Conservation (phyloP, 2,329 filamentous ascomycete genomes). For the Sporothrix sp. region DNA sequence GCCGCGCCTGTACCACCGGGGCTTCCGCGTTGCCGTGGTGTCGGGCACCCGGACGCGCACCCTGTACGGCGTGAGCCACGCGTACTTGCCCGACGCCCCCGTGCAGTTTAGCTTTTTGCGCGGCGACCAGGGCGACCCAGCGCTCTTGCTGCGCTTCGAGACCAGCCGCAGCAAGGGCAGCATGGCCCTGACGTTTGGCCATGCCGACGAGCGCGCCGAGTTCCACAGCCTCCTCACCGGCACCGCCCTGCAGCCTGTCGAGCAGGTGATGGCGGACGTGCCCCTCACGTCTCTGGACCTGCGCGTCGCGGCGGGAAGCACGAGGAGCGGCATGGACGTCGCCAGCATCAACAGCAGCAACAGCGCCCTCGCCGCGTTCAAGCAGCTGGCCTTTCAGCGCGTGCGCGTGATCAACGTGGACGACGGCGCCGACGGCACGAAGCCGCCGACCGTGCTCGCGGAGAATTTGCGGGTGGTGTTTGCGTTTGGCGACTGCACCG, state of each 20-base stretch:
- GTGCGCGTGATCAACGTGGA: slow-evolving; percentile 65
- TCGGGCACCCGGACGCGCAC: slow-evolving; percentile 70
- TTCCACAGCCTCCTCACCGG: slow-evolving; percentile 68
- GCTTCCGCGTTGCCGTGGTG: slow-evolving; percentile 68
- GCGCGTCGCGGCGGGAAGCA: slow-evolving; percentile 35
- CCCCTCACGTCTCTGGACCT: slow-evolving; percentile 48
- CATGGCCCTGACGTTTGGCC: slow-evolving; percentile 68
- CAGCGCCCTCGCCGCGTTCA: slow-evolving; percentile 39
- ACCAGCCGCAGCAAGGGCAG: slow-evolving; percentile 56
- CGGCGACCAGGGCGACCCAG: slow-evolving; percentile 59
- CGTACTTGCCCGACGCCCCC: slow-evolving; percentile 53
- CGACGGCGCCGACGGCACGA: slow-evolving; percentile 47
- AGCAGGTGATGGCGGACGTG: slow-evolving; percentile 62
- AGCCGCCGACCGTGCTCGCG: slow-evolving; percentile 60
- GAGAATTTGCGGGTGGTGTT: slow-evolving; percentile 67
- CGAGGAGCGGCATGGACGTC: slow-evolving; percentile 35
- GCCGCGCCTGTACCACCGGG: slow-evolving; percentile 62
- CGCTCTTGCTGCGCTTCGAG: slow-evolving; percentile 60
- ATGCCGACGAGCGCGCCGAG: slow-evolving; percentile 58
- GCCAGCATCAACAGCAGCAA: slow-evolving; percentile 45
- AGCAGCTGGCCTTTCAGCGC: slow-evolving; percentile 53
- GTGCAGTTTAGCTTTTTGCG: slow-evolving; percentile 71
- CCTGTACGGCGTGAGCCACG: slow-evolving; percentile 65
- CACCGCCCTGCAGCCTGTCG: slow-evolving; percentile 55
- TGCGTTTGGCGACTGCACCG: slow-evolving; percentile 64